phyloP scores from a whole-genome alignment of 2,329 filamentous ascomycete genomes.

The Venturia pyrina region DNA sequence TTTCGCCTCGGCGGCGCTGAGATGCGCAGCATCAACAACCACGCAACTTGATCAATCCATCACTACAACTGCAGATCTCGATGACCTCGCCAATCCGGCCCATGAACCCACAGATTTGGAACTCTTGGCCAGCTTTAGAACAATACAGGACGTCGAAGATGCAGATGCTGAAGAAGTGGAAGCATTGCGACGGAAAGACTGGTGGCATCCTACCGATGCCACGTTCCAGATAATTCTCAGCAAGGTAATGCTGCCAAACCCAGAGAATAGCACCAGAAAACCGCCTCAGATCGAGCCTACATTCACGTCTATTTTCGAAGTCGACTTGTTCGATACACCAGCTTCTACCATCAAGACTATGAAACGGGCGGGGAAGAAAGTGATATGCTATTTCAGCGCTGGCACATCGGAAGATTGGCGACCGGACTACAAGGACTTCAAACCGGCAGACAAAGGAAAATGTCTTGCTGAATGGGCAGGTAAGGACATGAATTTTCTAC shows the following conservation, averaged over 20 bases:
- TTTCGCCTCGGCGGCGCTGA: not conserved
- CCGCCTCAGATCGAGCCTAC: not conserved
- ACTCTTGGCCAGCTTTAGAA: not conserved
- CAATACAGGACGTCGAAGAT: not conserved
- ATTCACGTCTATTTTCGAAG: conserved; percentile 38
- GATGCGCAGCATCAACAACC: not conserved
- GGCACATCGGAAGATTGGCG: conserved; percentile 20
- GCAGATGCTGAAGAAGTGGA: not conserved
- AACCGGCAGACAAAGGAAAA: conserved; percentile 16
- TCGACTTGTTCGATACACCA: conserved; percentile 33
- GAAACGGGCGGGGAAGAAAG: conserved; percentile 39
- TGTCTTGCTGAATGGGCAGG: conserved; percentile 20
- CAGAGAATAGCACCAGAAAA: not conserved
- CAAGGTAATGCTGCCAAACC: conserved; percentile 23
- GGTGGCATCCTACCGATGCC: conserved; percentile 45
- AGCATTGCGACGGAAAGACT: not conserved
- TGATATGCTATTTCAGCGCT: conserved; percentile 32
- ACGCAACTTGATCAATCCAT: not conserved
- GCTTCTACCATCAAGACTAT: not conserved
- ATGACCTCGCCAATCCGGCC: not conserved
- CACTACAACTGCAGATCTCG: not conserved
- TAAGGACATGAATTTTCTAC: conserved; percentile 8
- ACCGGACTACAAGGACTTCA: conserved; percentile 19
- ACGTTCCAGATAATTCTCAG: conserved; percentile 54
- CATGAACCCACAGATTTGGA: not conserved